Base-by-base conservation (phyloP, 306 rosid species). In the Myrica gale region DNA sequence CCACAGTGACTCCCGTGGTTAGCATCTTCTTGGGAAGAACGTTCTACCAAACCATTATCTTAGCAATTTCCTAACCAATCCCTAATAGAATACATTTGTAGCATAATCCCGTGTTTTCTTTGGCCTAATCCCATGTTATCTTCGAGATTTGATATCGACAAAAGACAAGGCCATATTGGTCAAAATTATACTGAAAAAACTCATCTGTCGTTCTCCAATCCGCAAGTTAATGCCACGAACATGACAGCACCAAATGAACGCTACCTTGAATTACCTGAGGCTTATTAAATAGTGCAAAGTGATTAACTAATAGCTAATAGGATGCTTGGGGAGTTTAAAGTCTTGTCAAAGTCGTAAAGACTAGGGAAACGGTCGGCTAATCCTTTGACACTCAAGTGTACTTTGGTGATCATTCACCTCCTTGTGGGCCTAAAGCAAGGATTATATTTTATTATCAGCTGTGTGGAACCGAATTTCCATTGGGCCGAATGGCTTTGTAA, bases 361-460 rank as follows among this genome's bases (percentile, higher is more conserved):
- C 54, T 42, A n/a, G 11, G 73, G 74, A 45, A 7, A 41, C 70
- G 85, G 92, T 86, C 87, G 85, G 84, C 79, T 73, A 37, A 80
- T 75, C 74, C 72, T 82, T 83, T 69, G 68, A 53, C 80, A 78
- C 37, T 71, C 72, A 68, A 69, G 56, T 91, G 90, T 82, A 84
- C 87, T 76, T 81, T 39, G 50, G 51, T 77, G 74, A 75, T 67
- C 82, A 71, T 77, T 23, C 32, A 77, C 79, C 72, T 81, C 74
- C 82, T 68, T 66, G 57, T 54, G 45, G 26, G 70, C 73, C 81
- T 47, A 74, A 77, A 57, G 55, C 1, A 37, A 21, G 13, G 47
- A 63, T 42, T 41, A 52, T 17, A 75, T 52, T 52, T 80, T 75
- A 74, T 62, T 47, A 74, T 71, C 72, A 26, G 42, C 9, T 5